Base-by-base conservation (phyloP, 345 rosid genomes). In the Fremontodendron californicum region DNA sequence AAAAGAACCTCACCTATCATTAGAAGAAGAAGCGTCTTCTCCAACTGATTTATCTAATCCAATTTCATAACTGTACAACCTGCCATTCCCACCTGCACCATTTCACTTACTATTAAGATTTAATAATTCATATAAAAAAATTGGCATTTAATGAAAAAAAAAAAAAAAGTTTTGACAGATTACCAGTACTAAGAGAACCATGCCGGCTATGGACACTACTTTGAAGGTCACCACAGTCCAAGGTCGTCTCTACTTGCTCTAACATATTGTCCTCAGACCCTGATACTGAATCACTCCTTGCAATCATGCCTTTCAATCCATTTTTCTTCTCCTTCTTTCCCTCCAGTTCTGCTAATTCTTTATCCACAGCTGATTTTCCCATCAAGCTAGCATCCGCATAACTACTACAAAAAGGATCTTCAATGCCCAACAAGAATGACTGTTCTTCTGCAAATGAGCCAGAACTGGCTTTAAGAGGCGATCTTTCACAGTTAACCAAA, bases 151-250 rank as follows among this genome's bases (percentile, higher is more conserved):
- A 16, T 10, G 31, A 72, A 54, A 67, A 58, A 27, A 72, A 54
- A 67, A 58, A 27, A 55, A 6, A 54, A 3, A 29, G 65, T 29
- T 60, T 12, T 12, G 19, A 33, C 12, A 35, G 25, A 57, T 78
- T 83, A 88, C 88, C 88, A 40, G 86, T 81, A 82, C 82, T 74
- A 29, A 80, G 49, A 19, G 85, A 85, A 74, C 81, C 61, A 75
- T 78, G 87, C 49, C 80, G 79, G 71, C 84, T 79, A 70, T 12
- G 84, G n/a, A 74, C 61, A 78, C 23, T 75, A 80, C 23, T 74
- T 46, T 83, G 82, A 58, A 76, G 70, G 75, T 78, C 85, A 31
- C 75, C 75, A 35, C 48, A 68, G 77, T 77, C 85, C 79, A 80
- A 70, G 3, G 82, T 80, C 9, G 43, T 74, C 75, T 83, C 86